These are phyloP conservation scores for Cryptosporidium meleagridis DNA, from an alignment of 169 alveolate genomes.

Conservation along the genomic window DNA sequence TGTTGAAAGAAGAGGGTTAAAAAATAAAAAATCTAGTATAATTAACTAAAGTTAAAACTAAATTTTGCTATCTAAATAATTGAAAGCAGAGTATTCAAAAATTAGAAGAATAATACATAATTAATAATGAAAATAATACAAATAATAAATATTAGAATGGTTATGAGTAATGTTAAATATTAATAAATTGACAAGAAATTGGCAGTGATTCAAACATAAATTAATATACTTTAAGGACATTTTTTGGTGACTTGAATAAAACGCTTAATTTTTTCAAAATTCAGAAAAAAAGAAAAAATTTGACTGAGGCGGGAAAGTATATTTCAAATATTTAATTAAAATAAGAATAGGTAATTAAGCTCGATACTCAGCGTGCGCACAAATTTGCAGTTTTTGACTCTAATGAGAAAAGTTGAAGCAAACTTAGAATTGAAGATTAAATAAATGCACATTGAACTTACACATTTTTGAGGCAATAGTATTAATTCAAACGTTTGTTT, in stretches of 20 bases:
- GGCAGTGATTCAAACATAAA: no score
- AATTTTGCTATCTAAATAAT: no score
- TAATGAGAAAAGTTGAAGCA: not conserved
- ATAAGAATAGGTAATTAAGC: constrained; percentile 1
- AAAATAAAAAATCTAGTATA: no score
- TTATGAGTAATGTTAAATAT: no score
- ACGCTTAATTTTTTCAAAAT: not conserved
- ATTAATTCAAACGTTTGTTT: constrained; percentile 3
- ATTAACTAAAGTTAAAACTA: no score
- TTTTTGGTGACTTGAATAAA: no score
- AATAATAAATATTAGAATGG: not conserved
- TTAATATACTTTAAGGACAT: no score
- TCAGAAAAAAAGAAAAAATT: not conserved
- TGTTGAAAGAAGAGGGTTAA: no score
- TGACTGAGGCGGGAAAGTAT: not conserved
- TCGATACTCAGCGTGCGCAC: constrained; percentile 46
- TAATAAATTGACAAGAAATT: not conserved
- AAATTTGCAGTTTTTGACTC: not conserved
- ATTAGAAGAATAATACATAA: no score
- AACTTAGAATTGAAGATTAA: not conserved
- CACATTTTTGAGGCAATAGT: not conserved
- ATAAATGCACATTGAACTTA: constrained; percentile 10
- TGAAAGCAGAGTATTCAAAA: not conserved
- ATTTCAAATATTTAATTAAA: not conserved
- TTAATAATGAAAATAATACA: not conserved